Base-by-base conservation (phyloP, 139 green algal species). In the Closterium sp. region DNA sequence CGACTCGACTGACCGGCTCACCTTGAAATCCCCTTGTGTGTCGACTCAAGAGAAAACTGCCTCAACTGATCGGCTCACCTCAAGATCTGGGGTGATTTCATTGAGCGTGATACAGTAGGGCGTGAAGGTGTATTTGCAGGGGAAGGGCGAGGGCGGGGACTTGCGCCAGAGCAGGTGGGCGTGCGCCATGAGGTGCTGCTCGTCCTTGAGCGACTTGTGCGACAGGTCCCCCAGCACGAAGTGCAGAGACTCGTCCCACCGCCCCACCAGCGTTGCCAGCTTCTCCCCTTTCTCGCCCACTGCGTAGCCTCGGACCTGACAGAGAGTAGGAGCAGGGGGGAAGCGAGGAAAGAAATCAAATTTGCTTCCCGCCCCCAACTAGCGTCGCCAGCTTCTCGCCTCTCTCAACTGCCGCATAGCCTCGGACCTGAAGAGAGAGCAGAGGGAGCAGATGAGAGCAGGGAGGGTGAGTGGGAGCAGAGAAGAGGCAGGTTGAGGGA, bases 41-140 rank as follows among this genome's bases (percentile, higher is more conserved):
- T n/a, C n/a, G n/a, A n/a, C n/a, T n/a, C n/a, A n/a, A n/a, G n/a
- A n/a, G n/a, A n/a, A n/a, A n/a, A n/a, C n/a, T n/a, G n/a, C n/a
- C n/a, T n/a, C n/a, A n/a, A n/a, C n/a, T n/a, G n/a, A n/a, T n/a
- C n/a, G 23, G 10, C 33, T 64, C 28, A 94, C 88, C 91, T 94
- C 86, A 33, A 97, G 87, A 16, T 93, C 95, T 1, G 95, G 94
- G 0, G 94, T 96, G 21, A 98, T 85, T 93, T 99, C 97, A 91
- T 99, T 99, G 85, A 99, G 93, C 84, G 93, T 87, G 64, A 98
- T 97, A 5, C 96, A 94, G 87, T 97, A 98, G 33, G 91, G 38
- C 5, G 94, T 96, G 33, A 97, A 85, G 92, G 96, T 96, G 92
- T 98, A 97, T 34, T 94, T 94, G 83, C 64, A 92, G 25, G 95